phyloP scores from a whole-genome alignment of 1,284 basidiomycete genomes.

The Ceratobasidium sp. region DNA sequence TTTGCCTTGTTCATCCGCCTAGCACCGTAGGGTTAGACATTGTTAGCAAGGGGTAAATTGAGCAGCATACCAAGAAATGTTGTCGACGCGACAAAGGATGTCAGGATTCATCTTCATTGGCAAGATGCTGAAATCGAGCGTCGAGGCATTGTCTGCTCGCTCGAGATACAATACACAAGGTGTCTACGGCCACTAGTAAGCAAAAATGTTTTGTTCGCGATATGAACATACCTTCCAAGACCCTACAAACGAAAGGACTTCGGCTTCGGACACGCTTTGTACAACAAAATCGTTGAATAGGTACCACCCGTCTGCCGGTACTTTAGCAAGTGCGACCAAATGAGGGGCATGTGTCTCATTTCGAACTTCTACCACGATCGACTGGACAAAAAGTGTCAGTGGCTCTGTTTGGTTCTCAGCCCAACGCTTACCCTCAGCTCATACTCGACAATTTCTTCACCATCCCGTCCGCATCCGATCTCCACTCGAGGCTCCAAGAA shows the following conservation, averaged over 20 bases:
- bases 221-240: conserved; percentile 83
- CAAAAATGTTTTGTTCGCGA: conserved; percentile 17
- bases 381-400: conserved; percentile 60
- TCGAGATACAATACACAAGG: conserved; percentile 93
- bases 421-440: conserved; percentile 73
- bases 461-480: conserved; percentile 67
- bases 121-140: conserved; percentile 76
- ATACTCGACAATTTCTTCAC: conserved; percentile 72
- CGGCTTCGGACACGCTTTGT: conserved; percentile 83
- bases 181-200: conserved; percentile 65
- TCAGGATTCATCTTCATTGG: conserved; percentile 77
- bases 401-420: conserved; percentile 10
- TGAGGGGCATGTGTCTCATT: conserved; percentile 85
- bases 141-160: conserved; percentile 72
- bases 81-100: conserved; percentile 70
- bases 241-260: conserved; percentile 89
- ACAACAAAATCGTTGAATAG: conserved; percentile 99
- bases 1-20: conserved; percentile 59
- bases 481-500: conserved; percentile 67
- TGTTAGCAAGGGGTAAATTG: not conserved
- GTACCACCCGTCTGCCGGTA: conserved; percentile 71
- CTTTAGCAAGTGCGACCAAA: conserved; percentile 90
- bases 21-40: conserved; percentile 35
- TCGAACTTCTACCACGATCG: conserved; percentile 87
- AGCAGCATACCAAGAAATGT: conserved; percentile 54